Evolutionary conservation across 2,329 filamentous ascomycete species (phyloP).

Genomic region (Rhynchosporium secalis): DNA sequence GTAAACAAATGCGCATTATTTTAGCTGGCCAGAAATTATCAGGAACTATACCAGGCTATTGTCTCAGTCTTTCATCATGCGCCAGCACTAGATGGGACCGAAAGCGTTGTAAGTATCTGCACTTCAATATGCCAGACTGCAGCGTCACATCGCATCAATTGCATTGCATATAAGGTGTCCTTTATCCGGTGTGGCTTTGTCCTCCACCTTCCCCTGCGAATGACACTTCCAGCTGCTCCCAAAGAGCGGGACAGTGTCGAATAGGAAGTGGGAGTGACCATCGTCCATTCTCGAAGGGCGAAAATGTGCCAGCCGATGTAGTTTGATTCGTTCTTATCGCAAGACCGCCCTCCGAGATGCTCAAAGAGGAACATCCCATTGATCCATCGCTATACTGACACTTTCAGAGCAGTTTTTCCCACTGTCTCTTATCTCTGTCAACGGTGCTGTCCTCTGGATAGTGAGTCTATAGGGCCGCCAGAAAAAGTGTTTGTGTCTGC

Average conservation of each 20-base stretch:
- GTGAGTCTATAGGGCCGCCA: not conserved
- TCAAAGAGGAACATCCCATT: not conserved
- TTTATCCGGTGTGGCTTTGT: slow-evolving; percentile 8
- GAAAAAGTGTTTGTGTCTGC: too few species aligned
- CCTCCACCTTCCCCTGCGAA: slow-evolving; percentile 4
- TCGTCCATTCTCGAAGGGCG: not conserved
- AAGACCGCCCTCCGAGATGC: not conserved
- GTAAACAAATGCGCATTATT: not conserved
- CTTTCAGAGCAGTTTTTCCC: not conserved
- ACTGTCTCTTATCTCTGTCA: not conserved
- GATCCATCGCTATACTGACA: not conserved
- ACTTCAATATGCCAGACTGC: not conserved
- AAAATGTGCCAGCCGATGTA: not conserved
- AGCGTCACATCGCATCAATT: not conserved
- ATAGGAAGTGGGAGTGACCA: not conserved
- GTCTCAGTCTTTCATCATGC: not conserved
- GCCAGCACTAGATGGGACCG: not conserved
- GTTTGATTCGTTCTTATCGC: not conserved
- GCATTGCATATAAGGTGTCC: not conserved
- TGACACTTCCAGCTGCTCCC: not conserved
- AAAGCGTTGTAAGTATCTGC: not conserved
- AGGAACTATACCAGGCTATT: not conserved
- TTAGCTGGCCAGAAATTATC: not conserved
- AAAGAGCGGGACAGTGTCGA: not conserved
- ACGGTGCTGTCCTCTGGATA: not conserved